phyloP scores from a whole-genome alignment of 805 yeast species.

The Hanseniaspora meyeri region DNA sequence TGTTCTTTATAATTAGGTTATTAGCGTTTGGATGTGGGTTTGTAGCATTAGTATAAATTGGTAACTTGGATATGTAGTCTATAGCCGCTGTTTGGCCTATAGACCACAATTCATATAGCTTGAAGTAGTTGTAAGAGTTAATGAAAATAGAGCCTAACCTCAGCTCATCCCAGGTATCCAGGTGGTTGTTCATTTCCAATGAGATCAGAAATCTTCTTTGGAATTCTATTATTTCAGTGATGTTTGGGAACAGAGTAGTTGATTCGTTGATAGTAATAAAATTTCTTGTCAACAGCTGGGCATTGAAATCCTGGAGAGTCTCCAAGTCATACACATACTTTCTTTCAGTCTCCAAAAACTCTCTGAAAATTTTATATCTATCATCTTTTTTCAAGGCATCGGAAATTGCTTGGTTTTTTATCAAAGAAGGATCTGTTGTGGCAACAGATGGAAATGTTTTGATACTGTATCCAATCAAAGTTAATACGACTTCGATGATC shows the following conservation, averaged over 20 bases:
- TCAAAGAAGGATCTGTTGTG: slow-evolving; percentile 20
- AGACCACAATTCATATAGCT: slow-evolving; percentile 88
- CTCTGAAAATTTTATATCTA: slow-evolving; percentile 55
- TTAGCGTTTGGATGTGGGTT: slow-evolving; percentile 32
- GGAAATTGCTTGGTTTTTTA: slow-evolving; percentile 1
- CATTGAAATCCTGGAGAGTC: slow-evolving; percentile 51
- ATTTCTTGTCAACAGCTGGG: slow-evolving; percentile 53
- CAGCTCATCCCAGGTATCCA: slow-evolving; percentile 55
- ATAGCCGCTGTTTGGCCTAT: slow-evolving; percentile 79
- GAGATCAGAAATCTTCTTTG: slow-evolving; percentile 84
- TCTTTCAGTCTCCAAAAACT: slow-evolving; percentile 79
- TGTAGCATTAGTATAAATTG: slow-evolving; percentile 25
- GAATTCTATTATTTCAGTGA: slow-evolving; percentile 73
- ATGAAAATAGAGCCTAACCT: slow-evolving; percentile 80
- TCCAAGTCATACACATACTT: slow-evolving; percentile 88
- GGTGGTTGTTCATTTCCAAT: slow-evolving; percentile 71
- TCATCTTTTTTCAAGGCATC: slow-evolving; percentile 27
- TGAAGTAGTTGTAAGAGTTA: slow-evolving; percentile 76
- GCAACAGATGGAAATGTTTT: slow-evolving; percentile 29
- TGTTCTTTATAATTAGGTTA: slow-evolving; percentile 63
- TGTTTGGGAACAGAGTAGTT: slow-evolving; percentile 72
- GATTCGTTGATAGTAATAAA: slow-evolving; percentile 66
- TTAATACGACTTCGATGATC: slow-evolving; percentile 59
- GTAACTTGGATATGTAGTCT: slow-evolving; percentile 46
- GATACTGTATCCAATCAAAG: slow-evolving; percentile 46